Percentiles rank a stretch among this genome's conserved stretches.
phyloP scores from a whole-genome alignment of 1,139 yeast genomes.

The Magnusiomyces ingens region DNA sequence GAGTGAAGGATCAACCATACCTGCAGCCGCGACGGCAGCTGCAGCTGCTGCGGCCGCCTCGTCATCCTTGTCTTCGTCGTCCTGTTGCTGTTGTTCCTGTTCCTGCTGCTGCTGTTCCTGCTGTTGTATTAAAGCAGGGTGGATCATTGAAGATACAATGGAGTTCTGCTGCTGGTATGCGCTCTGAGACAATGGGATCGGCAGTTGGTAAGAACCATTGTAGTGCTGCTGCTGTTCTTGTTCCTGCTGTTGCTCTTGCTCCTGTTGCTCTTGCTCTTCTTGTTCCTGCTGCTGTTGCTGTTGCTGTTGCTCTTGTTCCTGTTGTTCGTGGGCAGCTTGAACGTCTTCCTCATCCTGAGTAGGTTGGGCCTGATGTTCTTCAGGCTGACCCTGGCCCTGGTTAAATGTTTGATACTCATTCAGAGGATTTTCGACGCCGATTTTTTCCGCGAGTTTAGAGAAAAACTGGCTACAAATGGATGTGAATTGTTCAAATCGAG shows the following conservation, averaged over 20 bases:
- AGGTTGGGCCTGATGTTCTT: conserved; percentile 21
- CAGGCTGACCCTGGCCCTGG: conserved; percentile 20
- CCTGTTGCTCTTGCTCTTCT: conserved; percentile 20
- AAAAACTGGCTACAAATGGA: not conserved
- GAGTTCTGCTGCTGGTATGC: not conserved
- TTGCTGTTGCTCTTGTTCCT: not conserved
- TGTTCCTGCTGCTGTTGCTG: conserved; percentile 20
- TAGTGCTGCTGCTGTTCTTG: conserved; percentile 20
- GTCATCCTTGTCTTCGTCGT: not conserved
- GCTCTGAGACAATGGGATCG: not conserved
- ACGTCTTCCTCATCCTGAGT: no score
- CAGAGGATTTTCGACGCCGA: not conserved
- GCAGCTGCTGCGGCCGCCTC: not conserved
- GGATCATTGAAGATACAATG: not conserved
- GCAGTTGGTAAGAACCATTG: not conserved
- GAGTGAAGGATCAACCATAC: no score
- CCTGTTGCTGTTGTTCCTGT: not conserved
- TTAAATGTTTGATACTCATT: conserved; percentile 3
- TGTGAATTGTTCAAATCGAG: conserved; percentile 1
- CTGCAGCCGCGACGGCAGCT: not conserved
- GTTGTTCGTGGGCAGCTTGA: not conserved
- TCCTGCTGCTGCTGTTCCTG: not conserved
- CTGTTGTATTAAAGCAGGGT: conserved; percentile 5
- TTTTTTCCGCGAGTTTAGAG: not conserved
- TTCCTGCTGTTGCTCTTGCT: conserved; percentile 1